Base-by-base conservation (phyloP, 345 rosid species). In the Cardamine resedifolia region DNA sequence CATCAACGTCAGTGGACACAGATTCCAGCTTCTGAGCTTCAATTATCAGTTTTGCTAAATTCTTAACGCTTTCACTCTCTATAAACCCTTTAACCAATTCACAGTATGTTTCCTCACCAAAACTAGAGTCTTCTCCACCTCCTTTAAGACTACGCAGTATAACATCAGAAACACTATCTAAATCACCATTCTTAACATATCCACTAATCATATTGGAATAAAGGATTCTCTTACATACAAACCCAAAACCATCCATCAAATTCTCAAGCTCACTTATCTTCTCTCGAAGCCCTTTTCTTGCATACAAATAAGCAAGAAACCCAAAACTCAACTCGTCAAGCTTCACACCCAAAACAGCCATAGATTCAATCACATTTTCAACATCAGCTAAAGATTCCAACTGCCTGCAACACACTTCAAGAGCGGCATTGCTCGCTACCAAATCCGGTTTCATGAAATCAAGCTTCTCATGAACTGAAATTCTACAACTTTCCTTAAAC, bases 221-320 rank as follows among this genome's bases (percentile, higher is more conserved):
- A 36, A 91, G 79, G 20, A 75, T 55, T 6, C 41, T 71, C 70
- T 58, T 82, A 80, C 77, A 75, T 0, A 55, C 70, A 79, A 89
- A 85, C 28, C 92, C 89, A 69, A 89, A 88, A 31, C 82, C 84
- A 50, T 44, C 49, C 83, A 91, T 85, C 75, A 90, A 69, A 77
- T 41, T 65, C 72, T 90, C 84, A 39, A 95, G 75, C 81, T 95
- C 96, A 6, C 21, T 36, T 21, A 90, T 81, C 87, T 88, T 95
- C 58, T 84, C 86, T 47, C 61, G 45, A 47, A 83, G 78, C 59
- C 93, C 99, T 63, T 90, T 87, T 5, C 86, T 60, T n/a, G 96
- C 96, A 82, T 88, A 91, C 75, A 94, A 74, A 74, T 94, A 91
- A 72, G 84, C 86, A 65, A 94, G 93, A 79, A 83, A 87, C 59